Evolutionary conservation across 2,329 filamentous ascomycete species (phyloP), one percentile per base, ranked within the genome.

Genomic region (Tympanopsis confertula): DNA sequence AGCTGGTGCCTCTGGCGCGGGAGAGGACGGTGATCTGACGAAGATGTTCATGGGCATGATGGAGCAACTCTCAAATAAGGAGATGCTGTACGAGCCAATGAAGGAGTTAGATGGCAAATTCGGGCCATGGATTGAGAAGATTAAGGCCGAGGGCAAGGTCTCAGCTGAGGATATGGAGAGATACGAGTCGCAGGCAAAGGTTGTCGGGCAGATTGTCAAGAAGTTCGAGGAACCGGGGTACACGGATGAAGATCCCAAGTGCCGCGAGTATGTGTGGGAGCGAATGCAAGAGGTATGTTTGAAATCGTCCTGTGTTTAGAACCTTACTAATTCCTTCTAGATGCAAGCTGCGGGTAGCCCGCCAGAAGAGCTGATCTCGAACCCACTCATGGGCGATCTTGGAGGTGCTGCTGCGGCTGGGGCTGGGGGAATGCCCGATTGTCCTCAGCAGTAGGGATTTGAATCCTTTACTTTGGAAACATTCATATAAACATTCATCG

Each of bases 11-110:
- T 52, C 68, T 7, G 71, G 66, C 2, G 67, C 65, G 20, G 68
- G 65, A 13, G 66, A 65, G 42, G 86, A 95, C 40, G 87, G 91
- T 49, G 87, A 94, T 48, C 84, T 96, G 50, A 87, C 86, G 40
- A 89, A 94, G 63, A 86, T 96, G 78, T 74, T 98, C 42, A 77
- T 94, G 71, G 85, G 84, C 38, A 94, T 96, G 86, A 96, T 98
- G 89, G 86, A 96, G 62, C 88, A 98, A 59, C 71, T 98, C 44
- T 96, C 91, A 3, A 94, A 94, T 59, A 96, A 94, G 66, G 91
- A 96, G 48, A 95, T 98, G 44, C 63, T 98, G 37, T 96, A 96
- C 56, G 89, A 98, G 63, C 91, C 91, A 2, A 95, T 98, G 87
- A 94, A 94, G 65, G 91, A 98, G 61, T 66, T 98, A 35, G 66